These are phyloP conservation scores for Barnettozyma sp. DNA, from an alignment of 805 yeast species.

Conservation along the genomic window DNA sequence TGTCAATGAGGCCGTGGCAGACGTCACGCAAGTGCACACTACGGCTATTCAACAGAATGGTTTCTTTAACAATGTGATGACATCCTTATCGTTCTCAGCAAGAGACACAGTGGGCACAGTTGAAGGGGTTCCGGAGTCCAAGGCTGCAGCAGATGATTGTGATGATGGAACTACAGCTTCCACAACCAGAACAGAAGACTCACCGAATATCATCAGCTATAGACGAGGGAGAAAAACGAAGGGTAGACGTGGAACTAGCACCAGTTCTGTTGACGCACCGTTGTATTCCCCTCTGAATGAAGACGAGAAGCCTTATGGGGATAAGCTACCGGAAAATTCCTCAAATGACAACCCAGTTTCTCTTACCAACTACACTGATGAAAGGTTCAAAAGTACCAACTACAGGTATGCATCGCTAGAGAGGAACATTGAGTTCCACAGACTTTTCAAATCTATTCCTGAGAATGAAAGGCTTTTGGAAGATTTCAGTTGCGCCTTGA, in stretches of 20 bases:
- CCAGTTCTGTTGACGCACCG: conserved; percentile 15
- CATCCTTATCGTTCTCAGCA: conserved; percentile 14
- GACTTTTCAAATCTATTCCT: conserved; percentile 60
- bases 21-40: conserved; percentile 12
- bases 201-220: conserved; percentile 25
- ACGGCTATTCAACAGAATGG: conserved; percentile 16
- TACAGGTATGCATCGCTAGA: conserved; percentile 58
- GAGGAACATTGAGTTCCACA: conserved; percentile 73
- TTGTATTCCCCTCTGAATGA: conserved; percentile 19
- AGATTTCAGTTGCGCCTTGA: conserved; percentile 85
- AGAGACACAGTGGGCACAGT: too few species aligned
- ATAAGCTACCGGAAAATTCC: too few species aligned
- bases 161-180: too few species aligned
- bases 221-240: conserved; percentile 13
- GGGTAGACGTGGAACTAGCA: conserved; percentile 15
- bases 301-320: conserved; percentile 13
- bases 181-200: conserved; percentile 5
- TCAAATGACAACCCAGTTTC: conserved; percentile 17
- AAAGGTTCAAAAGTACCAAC: conserved; percentile 48
- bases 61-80: conserved; percentile 20
- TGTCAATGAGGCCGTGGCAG: conserved; percentile 14
- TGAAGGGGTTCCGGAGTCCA: too few species aligned
- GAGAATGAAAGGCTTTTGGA: conserved; percentile 67
- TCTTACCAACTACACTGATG: conserved; percentile 46
- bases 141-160: background rate